Base-by-base conservation (phyloP, 371 early-diverging fungal species). In the Apophysomyces sp. region DNA sequence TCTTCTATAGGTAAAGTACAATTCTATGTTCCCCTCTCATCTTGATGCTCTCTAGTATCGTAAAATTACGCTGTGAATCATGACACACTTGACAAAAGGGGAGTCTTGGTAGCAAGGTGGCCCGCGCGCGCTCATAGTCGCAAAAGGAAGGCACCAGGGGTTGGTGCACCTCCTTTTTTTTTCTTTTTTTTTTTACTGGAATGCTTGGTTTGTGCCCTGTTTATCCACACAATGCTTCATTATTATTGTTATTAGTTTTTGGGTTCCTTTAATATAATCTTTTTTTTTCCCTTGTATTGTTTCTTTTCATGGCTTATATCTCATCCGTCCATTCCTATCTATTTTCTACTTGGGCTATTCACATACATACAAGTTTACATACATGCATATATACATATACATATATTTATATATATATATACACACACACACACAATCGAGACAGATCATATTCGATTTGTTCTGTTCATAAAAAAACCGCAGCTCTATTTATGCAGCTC, bases 401-500 rank as follows among this genome's bases (percentile, higher is more conserved):
- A n/a, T n/a, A n/a, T n/a, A n/a, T n/a, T n/a, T n/a, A n/a, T n/a
- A n/a, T n/a, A n/a, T n/a, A n/a, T n/a, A n/a, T n/a, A n/a, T n/a
- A n/a, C n/a, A n/a, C n/a, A n/a, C n/a, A n/a, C n/a, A n/a, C n/a
- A n/a, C n/a, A n/a, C n/a, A n/a, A n/a, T n/a, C n/a, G n/a, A n/a
- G 49, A 44, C 8, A 21, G 24, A 44, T 44, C 21, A 21, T 9
- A 21, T 44, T 44, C 49, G 49, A 9, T 9, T 21, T 44, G 49
- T 44, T 21, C 49, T 44, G 49, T 44, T 44, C 49, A 21, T 44
- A 44, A 44, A 44, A 44, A 44, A 44, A 44, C 49, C 24, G 49
- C 49, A 44, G 49, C 49, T 44, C 49, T 44, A 44, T 44, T 44
- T 44, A 44, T 44, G 49, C 49, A 44, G 49, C 49, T 44, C 49